phyloP scores from a whole-genome alignment of 768 basidiomycete genomes.

The Suillus americanus region DNA sequence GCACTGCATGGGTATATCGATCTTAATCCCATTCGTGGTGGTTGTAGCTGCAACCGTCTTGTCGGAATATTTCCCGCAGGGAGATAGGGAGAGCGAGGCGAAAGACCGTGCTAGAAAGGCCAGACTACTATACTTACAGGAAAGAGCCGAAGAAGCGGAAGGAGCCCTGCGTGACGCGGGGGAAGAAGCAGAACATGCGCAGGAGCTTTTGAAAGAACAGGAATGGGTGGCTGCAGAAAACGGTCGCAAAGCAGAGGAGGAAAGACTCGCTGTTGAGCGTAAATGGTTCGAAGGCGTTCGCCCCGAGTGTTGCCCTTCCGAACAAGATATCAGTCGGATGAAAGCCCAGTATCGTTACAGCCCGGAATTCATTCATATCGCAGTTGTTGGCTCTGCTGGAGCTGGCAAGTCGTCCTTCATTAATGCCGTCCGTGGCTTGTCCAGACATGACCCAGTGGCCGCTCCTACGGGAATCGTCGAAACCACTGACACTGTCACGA shows the following conservation, averaged over 20 bases:
- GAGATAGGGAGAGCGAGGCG: too few relatives aligned
- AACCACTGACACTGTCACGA: neutral
- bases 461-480: neutral
- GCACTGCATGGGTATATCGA: neutral
- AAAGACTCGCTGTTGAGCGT: neutral
- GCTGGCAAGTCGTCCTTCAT: neutral
- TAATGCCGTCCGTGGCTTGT: neutral
- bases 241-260: neutral
- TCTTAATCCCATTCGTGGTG: neutral
- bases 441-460: neutral
- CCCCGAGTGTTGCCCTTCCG: neutral
- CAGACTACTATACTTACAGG: too few relatives aligned
- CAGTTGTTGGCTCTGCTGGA: neutral
- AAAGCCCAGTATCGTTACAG: neutral
- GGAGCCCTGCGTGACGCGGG: too few relatives aligned
- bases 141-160: too few relatives aligned
- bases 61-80: too few relatives aligned
- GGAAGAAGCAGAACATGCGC: neutral
- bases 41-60: too few relatives aligned
- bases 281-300: neutral
- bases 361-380: neutral
- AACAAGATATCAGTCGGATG: neutral
- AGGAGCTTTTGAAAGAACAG: neutral
- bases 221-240: neutral
- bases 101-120: too few relatives aligned